Base-by-base conservation (phyloP, 2,329 filamentous ascomycete species). In the Botrytis hyacinthi region DNA sequence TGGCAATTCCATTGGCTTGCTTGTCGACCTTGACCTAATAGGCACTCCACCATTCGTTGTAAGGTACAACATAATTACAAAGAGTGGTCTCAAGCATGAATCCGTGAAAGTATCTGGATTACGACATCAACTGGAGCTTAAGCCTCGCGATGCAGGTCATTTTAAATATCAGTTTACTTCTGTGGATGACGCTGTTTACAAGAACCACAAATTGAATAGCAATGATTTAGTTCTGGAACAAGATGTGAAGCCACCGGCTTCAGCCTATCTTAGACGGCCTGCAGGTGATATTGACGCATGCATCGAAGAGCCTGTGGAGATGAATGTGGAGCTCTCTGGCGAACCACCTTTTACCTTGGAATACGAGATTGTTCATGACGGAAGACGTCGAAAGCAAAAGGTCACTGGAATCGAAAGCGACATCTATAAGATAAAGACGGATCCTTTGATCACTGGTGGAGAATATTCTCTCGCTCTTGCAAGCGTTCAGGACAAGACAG, bases 41-140 rank as follows among this genome's bases (percentile, higher is more conserved):
- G 96, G 96, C 75, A 97, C 94, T 0, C 95, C 97, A 63, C 95
- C 95, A 1, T 99, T 99, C 83, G 85, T 86, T n/a, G 86, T 99
- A 63, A 85, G 86, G 35, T 99, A 98, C 81, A 90, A 91, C 61
- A 87, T 94, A 73, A 89, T 88, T 78, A 89, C 87, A 70, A 88
- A 89, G 9, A 86, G 74, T 84, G 86, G 73, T 85, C 90, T 75
- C 85, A 69, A 73, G 59, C 70, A 75, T 14, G 73, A 78, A 69
- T 48, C 82, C 26, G 86, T 91, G 61, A 83, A 82, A 26, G 86
- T 97, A 63, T 83, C 87, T n/a, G 91, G 92, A 7, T 86, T 97
- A 73, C 90, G 95, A 72, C 90, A 93, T 75, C 95, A 97, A 80
- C 85, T 98, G 71, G 93, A 97, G 77, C 87, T 99, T 70, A 91